Conservation (phyloP, 768 basidiomycete genomes). For the Pulveroboletus frians region DNA sequence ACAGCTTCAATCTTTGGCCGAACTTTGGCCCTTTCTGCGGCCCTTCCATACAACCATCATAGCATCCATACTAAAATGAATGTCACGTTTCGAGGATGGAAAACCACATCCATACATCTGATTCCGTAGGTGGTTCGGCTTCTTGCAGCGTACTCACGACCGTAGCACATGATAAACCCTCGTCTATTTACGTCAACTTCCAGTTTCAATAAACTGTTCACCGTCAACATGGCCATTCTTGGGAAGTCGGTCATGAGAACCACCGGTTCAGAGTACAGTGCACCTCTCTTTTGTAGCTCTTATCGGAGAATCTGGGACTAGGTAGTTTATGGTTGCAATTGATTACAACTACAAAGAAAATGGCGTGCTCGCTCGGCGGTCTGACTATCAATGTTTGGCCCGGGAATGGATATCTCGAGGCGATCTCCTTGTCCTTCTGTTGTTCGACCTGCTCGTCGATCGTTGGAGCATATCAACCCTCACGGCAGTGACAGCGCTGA, state of each 20-base stretch:
- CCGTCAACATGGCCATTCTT: background rate
- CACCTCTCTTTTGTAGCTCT: background rate
- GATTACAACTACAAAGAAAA: background rate
- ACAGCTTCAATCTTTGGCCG: too few species aligned
- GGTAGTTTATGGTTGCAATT: background rate
- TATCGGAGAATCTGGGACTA: background rate
- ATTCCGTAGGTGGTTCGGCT: background rate
- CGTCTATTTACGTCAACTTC: background rate
- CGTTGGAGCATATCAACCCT: background rate
- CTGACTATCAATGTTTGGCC: background rate
- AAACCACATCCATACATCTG: background rate
- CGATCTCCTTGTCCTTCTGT: too few species aligned
- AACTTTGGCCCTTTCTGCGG: background rate
- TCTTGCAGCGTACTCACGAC: background rate
- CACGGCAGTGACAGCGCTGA: too few species aligned
- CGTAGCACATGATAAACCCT: background rate
- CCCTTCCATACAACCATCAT: background rate
- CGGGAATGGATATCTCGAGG: background rate
- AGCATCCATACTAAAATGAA: background rate
- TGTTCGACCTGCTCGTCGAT: background rate
- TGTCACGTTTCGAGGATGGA: background rate
- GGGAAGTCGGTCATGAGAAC: background rate
- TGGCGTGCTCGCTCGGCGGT: background rate
- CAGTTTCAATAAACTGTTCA: background rate
- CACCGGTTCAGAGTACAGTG: background rate